Conservation (phyloP, 257 asterid species). For the Eustoma russellianum region DNA sequence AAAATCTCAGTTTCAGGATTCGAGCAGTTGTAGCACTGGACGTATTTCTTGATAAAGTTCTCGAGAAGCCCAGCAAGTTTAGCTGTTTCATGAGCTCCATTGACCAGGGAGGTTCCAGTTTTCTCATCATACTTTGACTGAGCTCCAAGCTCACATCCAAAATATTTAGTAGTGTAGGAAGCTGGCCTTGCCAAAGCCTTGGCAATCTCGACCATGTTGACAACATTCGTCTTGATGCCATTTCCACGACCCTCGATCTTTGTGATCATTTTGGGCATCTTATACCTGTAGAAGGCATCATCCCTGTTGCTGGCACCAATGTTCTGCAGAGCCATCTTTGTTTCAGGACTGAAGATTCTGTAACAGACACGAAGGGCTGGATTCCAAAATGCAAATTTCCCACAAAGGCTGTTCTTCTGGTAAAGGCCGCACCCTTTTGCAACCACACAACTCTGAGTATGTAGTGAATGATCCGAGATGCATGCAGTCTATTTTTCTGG, state of each 20-base stretch:
- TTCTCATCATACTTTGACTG: slow-evolving; percentile 82
- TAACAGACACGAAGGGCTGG: slow-evolving; percentile 11
- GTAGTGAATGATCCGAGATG: slow-evolving; percentile 30
- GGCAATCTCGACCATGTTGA: slow-evolving; percentile 83
- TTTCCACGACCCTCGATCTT: slow-evolving; percentile 86
- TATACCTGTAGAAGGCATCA: slow-evolving; percentile 83
- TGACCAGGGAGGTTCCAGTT: slow-evolving; percentile 76
- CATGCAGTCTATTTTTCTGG: slow-evolving; percentile 46
- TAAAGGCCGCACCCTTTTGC: slow-evolving; percentile 31
- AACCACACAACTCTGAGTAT: slow-evolving; percentile 21
- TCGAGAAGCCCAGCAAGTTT: slow-evolving; percentile 78
- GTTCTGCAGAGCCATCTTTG: slow-evolving; percentile 66
- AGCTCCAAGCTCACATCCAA: slow-evolving; percentile 80
- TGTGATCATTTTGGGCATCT: slow-evolving; percentile 80
- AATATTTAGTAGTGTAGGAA: slow-evolving; percentile 70
- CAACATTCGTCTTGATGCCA: slow-evolving; percentile 81
- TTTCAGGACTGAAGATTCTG: neutral
- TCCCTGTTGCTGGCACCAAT: slow-evolving; percentile 88
- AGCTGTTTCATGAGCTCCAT: slow-evolving; percentile 71
- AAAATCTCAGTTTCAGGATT: slow-evolving; percentile 74
- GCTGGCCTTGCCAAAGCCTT: slow-evolving; percentile 77
- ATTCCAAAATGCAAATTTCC: slow-evolving; percentile 10
- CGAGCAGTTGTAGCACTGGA: slow-evolving; percentile 74
- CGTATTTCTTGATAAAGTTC: slow-evolving; percentile 68
- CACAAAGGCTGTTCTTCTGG: slow-evolving; percentile 13